A percentile compares a stretch with the other conserved stretches of the same genome.
Evolutionary conservation across 495 filamentous ascomycete species (phyloP).

Genomic region (Pseudoneurospora amorphoporcata): DNA sequence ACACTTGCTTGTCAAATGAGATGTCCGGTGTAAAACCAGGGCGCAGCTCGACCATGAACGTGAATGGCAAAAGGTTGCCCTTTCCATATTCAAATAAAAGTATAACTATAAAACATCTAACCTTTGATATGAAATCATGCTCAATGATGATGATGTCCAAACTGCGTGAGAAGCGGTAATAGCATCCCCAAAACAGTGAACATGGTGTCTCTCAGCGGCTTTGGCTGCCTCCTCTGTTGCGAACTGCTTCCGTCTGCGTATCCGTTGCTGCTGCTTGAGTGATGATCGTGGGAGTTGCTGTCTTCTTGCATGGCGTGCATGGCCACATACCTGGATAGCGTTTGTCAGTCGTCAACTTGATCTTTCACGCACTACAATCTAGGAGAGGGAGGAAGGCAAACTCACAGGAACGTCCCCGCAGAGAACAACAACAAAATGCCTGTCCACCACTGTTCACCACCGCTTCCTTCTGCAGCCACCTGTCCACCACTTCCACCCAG

Average conservation of each 20-base stretch:
- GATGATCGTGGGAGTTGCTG: slow-evolving; percentile 42
- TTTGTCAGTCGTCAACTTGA: slow-evolving; percentile 6
- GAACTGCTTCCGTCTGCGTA: slow-evolving; percentile 47
- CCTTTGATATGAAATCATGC: not conserved
- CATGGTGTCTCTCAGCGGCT: slow-evolving; percentile 52
- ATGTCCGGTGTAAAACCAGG: not conserved
- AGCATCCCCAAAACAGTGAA: slow-evolving; percentile 83
- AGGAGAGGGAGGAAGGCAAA: slow-evolving; percentile 2
- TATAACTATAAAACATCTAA: not conserved
- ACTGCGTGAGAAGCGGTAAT: slow-evolving; percentile 76
- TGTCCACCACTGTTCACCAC: slow-evolving; percentile 64
- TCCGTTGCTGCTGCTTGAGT: slow-evolving; percentile 46
- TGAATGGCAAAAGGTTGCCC: not conserved
- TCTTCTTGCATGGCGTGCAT: slow-evolving; percentile 98
- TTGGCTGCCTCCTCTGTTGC: slow-evolving; percentile 38
- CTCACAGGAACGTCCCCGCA: slow-evolving; percentile 90
- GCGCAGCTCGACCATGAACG: not conserved
- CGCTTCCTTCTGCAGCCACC: slow-evolving; percentile 2
- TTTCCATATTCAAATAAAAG: not conserved
- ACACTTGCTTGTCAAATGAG: not conserved
- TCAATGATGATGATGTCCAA: slow-evolving; percentile 81
- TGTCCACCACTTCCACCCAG: slow-evolving; percentile 43
- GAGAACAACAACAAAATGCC: slow-evolving; percentile 87
- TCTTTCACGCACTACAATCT: too few species aligned
- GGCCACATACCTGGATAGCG: slow-evolving; percentile 68